These are phyloP conservation scores for Fagopyrum esculentum DNA, from an alignment of 148 eudicot species.

Conservation along the genomic window DNA sequence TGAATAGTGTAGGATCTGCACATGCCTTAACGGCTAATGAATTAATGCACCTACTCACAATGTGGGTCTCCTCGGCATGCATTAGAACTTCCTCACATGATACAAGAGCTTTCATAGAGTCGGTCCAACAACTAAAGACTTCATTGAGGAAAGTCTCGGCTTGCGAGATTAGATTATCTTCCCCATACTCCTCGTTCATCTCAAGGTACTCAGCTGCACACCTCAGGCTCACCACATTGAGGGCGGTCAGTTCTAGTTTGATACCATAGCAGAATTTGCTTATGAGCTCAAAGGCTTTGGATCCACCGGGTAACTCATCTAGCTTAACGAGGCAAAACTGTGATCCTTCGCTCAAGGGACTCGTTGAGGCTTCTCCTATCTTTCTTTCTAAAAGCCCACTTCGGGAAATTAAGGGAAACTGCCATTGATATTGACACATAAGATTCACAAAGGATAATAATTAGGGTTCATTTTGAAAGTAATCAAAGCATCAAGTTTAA, in stretches of 20 bases:
- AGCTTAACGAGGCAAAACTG: slow-evolving; percentile 27
- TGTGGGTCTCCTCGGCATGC: slow-evolving; percentile 49
- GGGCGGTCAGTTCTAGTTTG: slow-evolving; percentile 53
- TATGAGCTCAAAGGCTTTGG: slow-evolving; percentile 57
- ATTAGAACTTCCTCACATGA: slow-evolving; percentile 49
- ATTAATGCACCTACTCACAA: slow-evolving; percentile 53
- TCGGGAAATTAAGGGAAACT: slow-evolving; percentile 70
- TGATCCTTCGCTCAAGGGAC: slow-evolving; percentile 28
- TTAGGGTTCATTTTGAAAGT: not conserved
- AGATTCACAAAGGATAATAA: not conserved
- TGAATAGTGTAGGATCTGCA: slow-evolving; percentile 34
- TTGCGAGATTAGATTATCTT: slow-evolving; percentile 53
- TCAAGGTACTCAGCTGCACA: slow-evolving; percentile 68
- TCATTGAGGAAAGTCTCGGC: slow-evolving; percentile 48
- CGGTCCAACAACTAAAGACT: slow-evolving; percentile 57
- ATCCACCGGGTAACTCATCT: slow-evolving; percentile 57
- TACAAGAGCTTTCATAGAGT: slow-evolving; percentile 53
- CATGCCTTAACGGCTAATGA: slow-evolving; percentile 61
- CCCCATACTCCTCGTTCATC: slow-evolving; percentile 68
- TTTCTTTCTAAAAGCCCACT: slow-evolving; percentile 52
- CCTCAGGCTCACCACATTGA: slow-evolving; percentile 48
- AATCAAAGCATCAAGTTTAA: too few species aligned
- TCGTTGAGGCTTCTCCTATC: slow-evolving; percentile 33
- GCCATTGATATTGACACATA: not conserved
- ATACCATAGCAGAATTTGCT: slow-evolving; percentile 63